Evolutionary conservation across 352 stramenopile genomes (phyloP), one percentile per base, ranked within the genome.

Genomic region (Nothophytophthora sp.): DNA sequence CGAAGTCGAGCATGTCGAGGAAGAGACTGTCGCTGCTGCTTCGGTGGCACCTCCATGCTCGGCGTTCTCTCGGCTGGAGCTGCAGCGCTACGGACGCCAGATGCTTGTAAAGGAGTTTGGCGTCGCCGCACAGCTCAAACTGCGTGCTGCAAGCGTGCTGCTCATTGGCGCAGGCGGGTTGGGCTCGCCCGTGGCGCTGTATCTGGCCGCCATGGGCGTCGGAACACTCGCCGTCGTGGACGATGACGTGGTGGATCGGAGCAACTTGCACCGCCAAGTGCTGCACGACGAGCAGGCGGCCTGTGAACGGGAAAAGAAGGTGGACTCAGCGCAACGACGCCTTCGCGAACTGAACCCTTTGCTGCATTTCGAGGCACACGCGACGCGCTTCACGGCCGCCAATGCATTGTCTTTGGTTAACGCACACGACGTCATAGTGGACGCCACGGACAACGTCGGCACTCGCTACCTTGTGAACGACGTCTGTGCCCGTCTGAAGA

Each of bases 191-290:
- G 82, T 97, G 4, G 76, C 98, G 27, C 62, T 98, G 10, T 99
- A 99, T 60, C 73, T 99, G 19, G 92, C 94, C 8, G 92, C 82
- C 8, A 96, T 97, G 67, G 97, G 96, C 3, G 78, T 99, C 4
- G 96, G 94, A 4, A 70, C 70, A 24, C 72, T 99, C n/a, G 85
- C 73, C 4, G 60, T 99, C 27, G 88, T 98, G 4, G 97, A 99
- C 66, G 82, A 92, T 57, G 97, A 99, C 70, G 35, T 46, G 50
- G 96, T 99, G 19, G 96, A 99, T 42, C 72, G 83, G 33, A 98
- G 82, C 43, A 99, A 99, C 72, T 69, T 99, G 49, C 97, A 99
- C 63, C 79, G 96, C 5, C 97, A 99, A 69, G 77, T 99, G 42
- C 80, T 98, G 20, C 96, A 99, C 60, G 88, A 86, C 47, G 82